A percentile compares a stretch with the other conserved stretches of the same genome.
Evolutionary conservation across 2,329 filamentous ascomycete genomes (phyloP).

Genomic region (Alternaria metachromatica): DNA sequence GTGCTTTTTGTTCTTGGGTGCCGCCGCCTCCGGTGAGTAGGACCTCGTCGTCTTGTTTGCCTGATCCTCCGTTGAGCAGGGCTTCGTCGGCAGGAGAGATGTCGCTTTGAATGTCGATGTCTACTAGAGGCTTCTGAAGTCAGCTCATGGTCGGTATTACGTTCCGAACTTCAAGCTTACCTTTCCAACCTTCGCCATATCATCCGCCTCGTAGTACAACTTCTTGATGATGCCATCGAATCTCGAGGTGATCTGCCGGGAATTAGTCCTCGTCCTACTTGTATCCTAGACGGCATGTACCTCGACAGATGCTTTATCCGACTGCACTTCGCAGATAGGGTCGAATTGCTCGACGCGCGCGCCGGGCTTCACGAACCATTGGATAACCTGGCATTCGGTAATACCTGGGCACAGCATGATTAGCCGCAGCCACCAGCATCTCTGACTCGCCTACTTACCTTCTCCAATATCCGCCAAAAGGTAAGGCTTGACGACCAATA

Average conservation of each 20-base stretch:
- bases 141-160: constrained; percentile 13
- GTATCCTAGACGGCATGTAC: constrained; percentile 38
- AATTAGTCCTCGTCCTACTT: constrained; percentile 10
- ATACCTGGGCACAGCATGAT: constrained; percentile 68
- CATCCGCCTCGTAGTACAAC: constrained; percentile 91
- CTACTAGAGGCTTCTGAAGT: constrained; percentile 74
- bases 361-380: constrained; percentile 98
- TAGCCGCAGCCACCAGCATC: neutral
- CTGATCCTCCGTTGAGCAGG: constrained; percentile 45
- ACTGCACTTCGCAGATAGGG: constrained; percentile 96
- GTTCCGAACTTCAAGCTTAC: constrained; percentile 39
- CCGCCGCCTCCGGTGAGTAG: constrained; percentile 18
- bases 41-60: constrained; percentile 27
- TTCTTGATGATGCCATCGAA: constrained; percentile 97
- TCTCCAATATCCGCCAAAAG: constrained; percentile 86
- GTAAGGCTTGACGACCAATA: constrained; percentile 74
- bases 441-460: constrained; percentile 58
- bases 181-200: constrained; percentile 92
- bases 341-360: constrained; percentile 98
- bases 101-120: constrained; percentile 89
- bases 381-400: constrained; percentile 97
- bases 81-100: constrained; percentile 67
- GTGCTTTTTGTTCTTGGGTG: constrained; percentile 24
- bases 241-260: constrained; percentile 82
- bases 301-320: constrained; percentile 83